Base-by-base conservation (phyloP, 1,139 yeast species). In the Hyphopichia wangnamkhiaoensis region DNA sequence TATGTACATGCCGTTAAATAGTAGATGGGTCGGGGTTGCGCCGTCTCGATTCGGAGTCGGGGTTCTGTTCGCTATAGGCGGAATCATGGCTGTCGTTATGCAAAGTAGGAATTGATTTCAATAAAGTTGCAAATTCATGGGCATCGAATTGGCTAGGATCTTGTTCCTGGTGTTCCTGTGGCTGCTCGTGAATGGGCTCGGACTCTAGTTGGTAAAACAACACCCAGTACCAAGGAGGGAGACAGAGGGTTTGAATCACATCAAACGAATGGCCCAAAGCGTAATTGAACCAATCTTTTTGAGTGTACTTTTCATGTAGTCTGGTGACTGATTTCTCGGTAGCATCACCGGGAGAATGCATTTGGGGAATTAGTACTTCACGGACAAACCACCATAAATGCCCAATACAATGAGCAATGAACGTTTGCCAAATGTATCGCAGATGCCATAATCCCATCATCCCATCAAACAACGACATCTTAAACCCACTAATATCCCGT, bases 211-310 rank as follows among this genome's bases (percentile, higher is more conserved):
- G 23, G 10, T 12, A 24, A 16, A 48, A 42, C 12, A 54, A 44
- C 8, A 54, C 33, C 70, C 71, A 66, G 45, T 69, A 67, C 74
- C 74, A 68, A 0, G 74, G 74, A 3, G 75, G 75, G n/a, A 66
- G 40, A 30, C 65, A 37, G 3, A 63, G 19, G 15, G 40, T n/a
- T 13, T 25, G 29, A 13, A 33, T 5, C 5, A 24, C 10, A 47
- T 39, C 19, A 56, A 28, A 8, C 45, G 10, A 8, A 45, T 50
- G 33, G 48, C 49, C 8, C 50, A 39, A 18, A 46, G 14, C 38
- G 52, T 56, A 10, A 26, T 30, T 20, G 3, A 8, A 33, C 5
- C 17, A 9, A 13, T 45, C 42, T 23, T 36, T 40, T 15, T 50
- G 49, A 2, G 47, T 37, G 40, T 41, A 44, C 34, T 13, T 42